Conservation (phyloP, 2,329 filamentous ascomycete genomes). For the Domatiomyces globalis region DNA sequence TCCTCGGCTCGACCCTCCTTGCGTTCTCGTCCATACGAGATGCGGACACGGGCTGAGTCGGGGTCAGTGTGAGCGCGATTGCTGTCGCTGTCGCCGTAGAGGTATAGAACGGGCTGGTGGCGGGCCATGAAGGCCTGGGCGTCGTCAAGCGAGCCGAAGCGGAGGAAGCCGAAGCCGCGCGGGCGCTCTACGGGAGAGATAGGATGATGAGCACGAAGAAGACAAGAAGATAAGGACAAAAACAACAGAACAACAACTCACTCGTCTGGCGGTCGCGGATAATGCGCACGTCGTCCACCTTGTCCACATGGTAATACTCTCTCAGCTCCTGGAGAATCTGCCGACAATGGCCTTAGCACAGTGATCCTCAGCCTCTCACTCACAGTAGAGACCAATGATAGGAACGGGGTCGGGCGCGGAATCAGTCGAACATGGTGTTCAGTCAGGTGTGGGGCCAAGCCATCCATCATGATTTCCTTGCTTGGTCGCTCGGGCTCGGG, state of each 20-base stretch:
- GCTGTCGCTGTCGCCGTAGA: conserved; percentile 30
- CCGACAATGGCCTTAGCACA: conserved; percentile 29
- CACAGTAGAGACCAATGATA: conserved; percentile 7
- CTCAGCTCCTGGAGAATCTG: conserved; percentile 44
- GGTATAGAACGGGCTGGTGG: conserved; percentile 36
- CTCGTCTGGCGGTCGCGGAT: conserved; percentile 46
- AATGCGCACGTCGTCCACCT: conserved; percentile 43
- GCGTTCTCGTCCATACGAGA: conserved; percentile 40
- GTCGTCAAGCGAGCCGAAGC: conserved; percentile 36
- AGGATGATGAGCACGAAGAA: background rate
- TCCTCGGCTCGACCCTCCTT: conserved; percentile 38
- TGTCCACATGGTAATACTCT: conserved; percentile 36
- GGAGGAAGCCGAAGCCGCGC: conserved; percentile 42
- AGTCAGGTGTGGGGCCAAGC: conserved; percentile 34
- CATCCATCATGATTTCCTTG: conserved; percentile 38
- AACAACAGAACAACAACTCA: conserved; percentile 19
- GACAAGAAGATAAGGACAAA: too few species aligned
- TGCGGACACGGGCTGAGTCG: conserved; percentile 32
- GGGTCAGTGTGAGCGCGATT: conserved; percentile 25
- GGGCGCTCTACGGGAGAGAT: conserved; percentile 33
- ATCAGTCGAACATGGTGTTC: conserved; percentile 37
- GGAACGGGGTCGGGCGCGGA: conserved; percentile 17
- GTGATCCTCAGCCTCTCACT: conserved; percentile 17
- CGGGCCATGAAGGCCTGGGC: conserved; percentile 40
- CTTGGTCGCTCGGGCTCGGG: conserved; percentile 25